Evolutionary conservation across 2,329 filamentous ascomycete genomes (phyloP), one percentile per base, ranked within the genome.

Genomic region (Atkinsonella texensis): DNA sequence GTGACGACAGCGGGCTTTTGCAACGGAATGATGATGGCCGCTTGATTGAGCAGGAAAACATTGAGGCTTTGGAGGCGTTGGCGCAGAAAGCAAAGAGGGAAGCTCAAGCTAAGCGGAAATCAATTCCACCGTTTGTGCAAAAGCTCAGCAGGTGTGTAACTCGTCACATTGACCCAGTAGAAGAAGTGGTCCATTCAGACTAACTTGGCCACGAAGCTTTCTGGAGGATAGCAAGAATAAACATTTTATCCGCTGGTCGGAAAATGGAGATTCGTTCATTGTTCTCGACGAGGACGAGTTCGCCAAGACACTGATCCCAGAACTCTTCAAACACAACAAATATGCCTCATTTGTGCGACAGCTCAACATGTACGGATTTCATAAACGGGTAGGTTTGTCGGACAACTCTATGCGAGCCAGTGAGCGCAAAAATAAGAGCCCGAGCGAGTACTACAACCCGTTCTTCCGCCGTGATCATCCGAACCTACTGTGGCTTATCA

Each of bases 311-410:
- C 85, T 98, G 59, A 87, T 98, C 23, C 93, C 93, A 1, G 95
- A 97, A 68, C 83, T 97, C 56, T 98, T 98, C 77, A 98, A 98
- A 69, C 93, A 98, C 72, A 95, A 91, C 76, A 96, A 96, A 67
- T 96, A 96, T 68, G 90, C 90, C 46, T 95, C 90, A 57, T 96
- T 96, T 65, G 90, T 96, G 51, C 84, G 90, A 38, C 90, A 96
- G 65, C 76, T 96, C 56, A 95, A 96, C 69, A 96, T 96, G 75
- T 96, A 95, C 67, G 90, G 95, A 55, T 98, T 98, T 62, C 93
- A 98, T 75, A 98, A 98, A 74, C 85, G 87, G 42, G 87, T 93
- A 4, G 87, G 87, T 4, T 76, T 98, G 17, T 95, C 90, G 4
- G 93, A 98, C 68, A 96, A 96, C 64, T 96, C 90, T 0, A 94